Conservation (phyloP, 306 rosid species). For the Lagenaria siceraria region DNA sequence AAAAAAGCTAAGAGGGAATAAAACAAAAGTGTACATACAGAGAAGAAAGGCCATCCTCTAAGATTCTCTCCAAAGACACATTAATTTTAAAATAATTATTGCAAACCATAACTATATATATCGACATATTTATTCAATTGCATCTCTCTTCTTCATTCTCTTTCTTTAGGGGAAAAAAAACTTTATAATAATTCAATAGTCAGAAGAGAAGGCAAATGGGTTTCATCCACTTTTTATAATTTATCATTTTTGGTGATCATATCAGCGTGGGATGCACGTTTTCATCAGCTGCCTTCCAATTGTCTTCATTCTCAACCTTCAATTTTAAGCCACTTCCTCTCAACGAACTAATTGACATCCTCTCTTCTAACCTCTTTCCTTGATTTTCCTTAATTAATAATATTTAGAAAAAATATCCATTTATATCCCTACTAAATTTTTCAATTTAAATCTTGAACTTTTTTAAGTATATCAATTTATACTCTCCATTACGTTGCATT, state of each 20-base stretch:
- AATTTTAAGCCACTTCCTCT: too few species aligned
- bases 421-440: too few species aligned
- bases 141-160: not conserved
- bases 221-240: too few species aligned
- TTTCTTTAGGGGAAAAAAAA: not conserved
- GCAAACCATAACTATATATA: not conserved
- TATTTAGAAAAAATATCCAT: too few species aligned
- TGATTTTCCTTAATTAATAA: too few species aligned
- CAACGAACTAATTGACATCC: too few species aligned
- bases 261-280: conserved; percentile 1
- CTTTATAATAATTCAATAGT: not conserved
- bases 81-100: not conserved
- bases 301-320: not conserved
- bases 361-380: not conserved
- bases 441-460: too few species aligned
- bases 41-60: not conserved
- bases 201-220: not conserved
- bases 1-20: not conserved
- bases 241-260: not conserved
- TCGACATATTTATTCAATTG: not conserved
- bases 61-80: not conserved
- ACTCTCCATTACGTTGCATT: too few species aligned
- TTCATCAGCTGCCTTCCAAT: not conserved
- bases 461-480: too few species aligned
- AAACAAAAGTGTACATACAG: not conserved